A percentile compares a stretch with the other conserved stretches of the same genome.
These are phyloP conservation scores for Handroanthus guayacan DNA, from an alignment of 257 asterid genomes.

Conservation along the genomic window DNA sequence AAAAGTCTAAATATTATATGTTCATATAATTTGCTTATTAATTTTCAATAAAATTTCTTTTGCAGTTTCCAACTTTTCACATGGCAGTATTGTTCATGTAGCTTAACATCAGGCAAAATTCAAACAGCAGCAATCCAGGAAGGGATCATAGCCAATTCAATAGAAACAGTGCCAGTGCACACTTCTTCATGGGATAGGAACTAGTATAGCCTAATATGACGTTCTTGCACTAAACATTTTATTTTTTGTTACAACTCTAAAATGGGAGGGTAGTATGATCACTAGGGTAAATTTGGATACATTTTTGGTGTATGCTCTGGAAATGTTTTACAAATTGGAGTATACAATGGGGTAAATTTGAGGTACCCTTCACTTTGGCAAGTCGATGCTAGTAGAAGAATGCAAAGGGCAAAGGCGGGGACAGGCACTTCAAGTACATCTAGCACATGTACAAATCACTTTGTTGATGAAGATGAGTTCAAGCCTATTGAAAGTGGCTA, in stretches of 20 bases:
- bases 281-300: background rate
- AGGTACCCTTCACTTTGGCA: no score
- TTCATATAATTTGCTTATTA: background rate
- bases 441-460: no score
- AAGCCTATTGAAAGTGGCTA: no score
- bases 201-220: background rate
- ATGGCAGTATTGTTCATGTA: background rate
- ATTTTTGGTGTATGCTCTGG: background rate
- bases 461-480: no score
- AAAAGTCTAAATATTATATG: slow-evolving; percentile 5
- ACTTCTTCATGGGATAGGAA: background rate
- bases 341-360: no score
- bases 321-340: background rate
- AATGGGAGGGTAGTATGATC: background rate
- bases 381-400: no score
- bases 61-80: background rate
- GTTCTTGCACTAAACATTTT: background rate
- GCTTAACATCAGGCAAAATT: background rate
- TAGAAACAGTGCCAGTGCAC: background rate
- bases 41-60: background rate
- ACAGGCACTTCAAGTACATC: no score
- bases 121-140: background rate
- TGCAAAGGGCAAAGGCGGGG: no score
- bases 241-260: background rate
- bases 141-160: background rate